A percentile compares a stretch with the other conserved stretches of the same genome.
Evolutionary conservation across 73 alveolate species (phyloP).

Genomic region (Paramecium sexaurelia): DNA sequence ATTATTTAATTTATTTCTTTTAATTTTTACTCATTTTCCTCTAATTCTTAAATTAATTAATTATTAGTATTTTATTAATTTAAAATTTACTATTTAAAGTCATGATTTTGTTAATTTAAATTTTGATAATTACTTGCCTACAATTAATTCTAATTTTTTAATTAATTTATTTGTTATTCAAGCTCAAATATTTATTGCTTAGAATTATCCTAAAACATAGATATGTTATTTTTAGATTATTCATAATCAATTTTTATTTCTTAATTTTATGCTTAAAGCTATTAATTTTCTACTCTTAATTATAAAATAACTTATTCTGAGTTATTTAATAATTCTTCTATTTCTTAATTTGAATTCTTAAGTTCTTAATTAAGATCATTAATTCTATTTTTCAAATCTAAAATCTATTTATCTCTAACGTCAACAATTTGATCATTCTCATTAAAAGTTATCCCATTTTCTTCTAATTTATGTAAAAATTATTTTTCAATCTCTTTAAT

Average conservation of each 20-base stretch:
- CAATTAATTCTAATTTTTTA: not conserved
- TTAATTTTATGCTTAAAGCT: not conserved
- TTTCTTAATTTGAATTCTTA: not conserved
- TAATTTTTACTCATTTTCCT: not conserved
- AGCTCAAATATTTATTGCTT: not conserved
- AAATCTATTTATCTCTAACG: not conserved
- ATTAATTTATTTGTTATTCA: not conserved
- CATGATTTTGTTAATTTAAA: not conserved
- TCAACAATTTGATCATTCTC: not conserved
- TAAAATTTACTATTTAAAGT: not conserved
- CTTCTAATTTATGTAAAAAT: not conserved
- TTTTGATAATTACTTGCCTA: not conserved
- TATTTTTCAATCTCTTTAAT: not conserved
- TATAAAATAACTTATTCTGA: not conserved
- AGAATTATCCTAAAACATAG: not conserved
- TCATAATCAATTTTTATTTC: not conserved
- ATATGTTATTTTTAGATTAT: not conserved
- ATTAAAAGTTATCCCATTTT: not conserved
- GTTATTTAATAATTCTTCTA: not conserved
- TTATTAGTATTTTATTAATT: not conserved
- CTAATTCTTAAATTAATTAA: not conserved
- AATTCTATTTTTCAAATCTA: not conserved
- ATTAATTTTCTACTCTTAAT: not conserved
- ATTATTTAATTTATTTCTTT: not conserved
- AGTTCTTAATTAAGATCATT: not conserved